Conservation (phyloP, 1,284 basidiomycete genomes). For the Malassezia restricta region DNA sequence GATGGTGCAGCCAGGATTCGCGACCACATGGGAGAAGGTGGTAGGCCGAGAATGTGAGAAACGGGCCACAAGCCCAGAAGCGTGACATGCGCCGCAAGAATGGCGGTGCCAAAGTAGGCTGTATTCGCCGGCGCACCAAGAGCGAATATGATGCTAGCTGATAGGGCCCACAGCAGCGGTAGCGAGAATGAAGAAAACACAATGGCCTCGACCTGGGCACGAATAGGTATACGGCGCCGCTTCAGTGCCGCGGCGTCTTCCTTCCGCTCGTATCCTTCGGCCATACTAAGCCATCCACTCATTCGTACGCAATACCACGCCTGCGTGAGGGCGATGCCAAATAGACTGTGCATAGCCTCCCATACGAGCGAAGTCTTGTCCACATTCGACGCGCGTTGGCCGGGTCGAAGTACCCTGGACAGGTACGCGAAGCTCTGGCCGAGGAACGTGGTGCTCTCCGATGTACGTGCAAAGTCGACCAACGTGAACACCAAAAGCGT, state of each 20-base stretch:
- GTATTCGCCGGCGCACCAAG: constrained; percentile 7
- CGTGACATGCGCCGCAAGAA: constrained; percentile 12
- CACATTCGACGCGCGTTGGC: neutral
- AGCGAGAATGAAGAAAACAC: constrained; percentile 6
- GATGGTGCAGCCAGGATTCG: constrained; percentile 2
- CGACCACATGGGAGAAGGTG: constrained; percentile 8
- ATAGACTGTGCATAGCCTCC: constrained; percentile 1
- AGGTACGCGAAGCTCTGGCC: neutral
- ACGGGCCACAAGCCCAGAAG: constrained; percentile 12
- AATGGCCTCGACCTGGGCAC: constrained; percentile 12
- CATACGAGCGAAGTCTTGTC: neutral
- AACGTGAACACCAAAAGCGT: constrained; percentile 1
- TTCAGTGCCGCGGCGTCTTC: neutral
- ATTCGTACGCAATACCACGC: constrained; percentile 10
- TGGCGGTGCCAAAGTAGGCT: neutral
- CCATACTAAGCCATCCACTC: constrained; percentile 1
- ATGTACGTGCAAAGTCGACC: constrained; percentile 9
- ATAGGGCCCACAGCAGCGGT: constrained; percentile 7
- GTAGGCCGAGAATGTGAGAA: constrained; percentile 7
- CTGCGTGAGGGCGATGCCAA: constrained; percentile 7
- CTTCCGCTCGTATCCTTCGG: constrained; percentile 9
- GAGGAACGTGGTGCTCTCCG: neutral
- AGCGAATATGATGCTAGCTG: neutral
- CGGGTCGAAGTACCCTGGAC: constrained; percentile 5
- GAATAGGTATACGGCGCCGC: neutral